A percentile compares a stretch with the other conserved stretches of the same genome.
These are phyloP conservation scores for Podospora fimiseda DNA, from an alignment of 495 filamentous ascomycete species.

Conservation along the genomic window DNA sequence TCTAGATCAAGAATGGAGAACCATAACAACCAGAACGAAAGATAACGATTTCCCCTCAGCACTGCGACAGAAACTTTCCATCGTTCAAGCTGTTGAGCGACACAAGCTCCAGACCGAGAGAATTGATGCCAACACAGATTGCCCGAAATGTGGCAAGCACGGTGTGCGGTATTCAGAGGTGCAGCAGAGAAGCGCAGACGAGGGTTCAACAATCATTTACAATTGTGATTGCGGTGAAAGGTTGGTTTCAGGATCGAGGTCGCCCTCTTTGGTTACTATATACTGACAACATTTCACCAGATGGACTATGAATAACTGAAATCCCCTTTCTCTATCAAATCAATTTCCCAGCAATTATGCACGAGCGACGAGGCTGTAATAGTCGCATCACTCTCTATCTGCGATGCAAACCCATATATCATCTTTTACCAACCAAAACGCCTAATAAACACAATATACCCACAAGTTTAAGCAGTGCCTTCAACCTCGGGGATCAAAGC, in stretches of 20 bases:
- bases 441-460: slow-evolving; percentile 3
- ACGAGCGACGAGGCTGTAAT: slow-evolving; percentile 6
- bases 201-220: slow-evolving; percentile 88
- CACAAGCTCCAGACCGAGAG: slow-evolving; percentile 75
- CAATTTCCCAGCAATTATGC: background rate
- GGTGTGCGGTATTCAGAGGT: slow-evolving; percentile 81
- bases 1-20: slow-evolving; percentile 73
- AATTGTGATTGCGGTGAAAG: slow-evolving; percentile 79
- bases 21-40: slow-evolving; percentile 75
- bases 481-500: slow-evolving; percentile 67
- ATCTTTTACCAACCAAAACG: slow-evolving; percentile 18
- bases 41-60: slow-evolving; percentile 81
- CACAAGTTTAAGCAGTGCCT: slow-evolving; percentile 27
- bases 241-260: slow-evolving; percentile 44
- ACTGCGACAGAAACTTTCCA: slow-evolving; percentile 75
- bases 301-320: slow-evolving; percentile 36
- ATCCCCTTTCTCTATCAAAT: background rate
- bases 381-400: slow-evolving; percentile 1
- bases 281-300: slow-evolving; percentile 36
- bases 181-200: slow-evolving; percentile 87
- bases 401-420: slow-evolving; percentile 5
- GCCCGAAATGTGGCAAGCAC: slow-evolving; percentile 70
- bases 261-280: background rate
- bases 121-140: slow-evolving; percentile 59
- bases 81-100: slow-evolving; percentile 72